A percentile compares a stretch with the other conserved stretches of the same genome.
Conservation (phyloP, 768 basidiomycete genomes). For the Leccinum boreale region DNA sequence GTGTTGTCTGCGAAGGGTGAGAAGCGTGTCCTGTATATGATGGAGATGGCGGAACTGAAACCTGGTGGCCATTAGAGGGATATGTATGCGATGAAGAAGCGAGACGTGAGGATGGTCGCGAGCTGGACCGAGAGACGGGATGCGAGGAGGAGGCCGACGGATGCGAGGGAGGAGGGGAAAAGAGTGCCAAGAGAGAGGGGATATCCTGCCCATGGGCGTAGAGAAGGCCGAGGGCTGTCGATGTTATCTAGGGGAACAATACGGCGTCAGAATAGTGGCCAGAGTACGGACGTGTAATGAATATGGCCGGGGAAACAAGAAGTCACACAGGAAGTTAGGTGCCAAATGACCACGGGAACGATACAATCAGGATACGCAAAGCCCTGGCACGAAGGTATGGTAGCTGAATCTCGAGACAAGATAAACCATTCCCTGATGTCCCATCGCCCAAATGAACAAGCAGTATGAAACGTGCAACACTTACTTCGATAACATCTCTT, state of each 20-base stretch:
- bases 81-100: constrained; percentile 12
- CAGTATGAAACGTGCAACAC: constrained; percentile 8
- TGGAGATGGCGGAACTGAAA: constrained; percentile 3
- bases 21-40: constrained; percentile 8
- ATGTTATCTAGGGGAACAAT: constrained; percentile 19
- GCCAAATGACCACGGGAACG: constrained; percentile 39
- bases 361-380: constrained; percentile 24
- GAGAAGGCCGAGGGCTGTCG: constrained; percentile 29
- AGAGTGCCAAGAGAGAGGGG: constrained; percentile 20
- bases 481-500: constrained; percentile 47
- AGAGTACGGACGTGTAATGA: neutral
- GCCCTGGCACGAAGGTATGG: neutral
- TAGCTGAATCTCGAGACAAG: constrained; percentile 42
- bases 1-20: constrained; percentile 6
- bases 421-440: constrained; percentile 39
- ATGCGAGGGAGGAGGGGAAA: constrained; percentile 6
- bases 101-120: constrained; percentile 24
- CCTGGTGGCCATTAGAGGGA: constrained; percentile 6
- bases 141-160: constrained; percentile 12
- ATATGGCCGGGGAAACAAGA: neutral
- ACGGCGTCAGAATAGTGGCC: constrained; percentile 17
- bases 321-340: constrained; percentile 25
- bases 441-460: neutral
- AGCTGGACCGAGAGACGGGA: constrained; percentile 18
- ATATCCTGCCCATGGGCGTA: constrained; percentile 25